Base-by-base conservation (phyloP, 2,329 filamentous ascomycete genomes). In the Fusarium sp. region DNA sequence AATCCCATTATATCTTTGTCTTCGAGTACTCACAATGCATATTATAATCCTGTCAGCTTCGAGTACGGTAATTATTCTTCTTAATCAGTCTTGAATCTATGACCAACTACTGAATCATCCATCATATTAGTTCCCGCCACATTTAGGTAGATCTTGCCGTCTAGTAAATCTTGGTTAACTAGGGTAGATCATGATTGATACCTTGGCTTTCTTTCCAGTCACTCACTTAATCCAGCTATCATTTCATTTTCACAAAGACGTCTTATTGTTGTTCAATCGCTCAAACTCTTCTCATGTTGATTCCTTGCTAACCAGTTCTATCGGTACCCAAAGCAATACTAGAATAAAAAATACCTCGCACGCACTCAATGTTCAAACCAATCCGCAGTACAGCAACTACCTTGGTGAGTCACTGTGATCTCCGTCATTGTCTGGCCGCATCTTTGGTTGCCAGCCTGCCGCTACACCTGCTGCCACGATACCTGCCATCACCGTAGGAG, bases 401-500 rank as follows among this genome's bases (percentile, higher is more conserved):
- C 76, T 79, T 44, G 77, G 74, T 58, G 63, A 66, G 62, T 79
- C 77, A 63, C 68, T 75, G 41, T 74, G 60, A 28, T 78, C 68
- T 32, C 64, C 73, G 39, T 75, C 75, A 52, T 75, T 74, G 39
- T 79, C 78, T 41, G 78, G 75, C 26, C 79, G 78, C 44, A 73
- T 76, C 62, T 91, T 88, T 2, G 93, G 93, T 54, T 92, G 93
- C 93, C 93, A 95, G 36, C 91, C 92, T 20, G 91, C 92, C 39
- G 90, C 93, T 39, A 95, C 89, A 78, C 91, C 92, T 48, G 92
- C 93, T 14, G 93, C 93, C 56, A 95, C 90, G 66, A 95, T 92
- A 69, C 93, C 93, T n/a, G 93, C 92, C 93, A 95, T 95, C 69
- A 94, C 93, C 13, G 91, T 91, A 4, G 92, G 91, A 5, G 93